phyloP scores from a whole-genome alignment of 495 filamentous ascomycete species.

The Lepidopterella palustris region DNA sequence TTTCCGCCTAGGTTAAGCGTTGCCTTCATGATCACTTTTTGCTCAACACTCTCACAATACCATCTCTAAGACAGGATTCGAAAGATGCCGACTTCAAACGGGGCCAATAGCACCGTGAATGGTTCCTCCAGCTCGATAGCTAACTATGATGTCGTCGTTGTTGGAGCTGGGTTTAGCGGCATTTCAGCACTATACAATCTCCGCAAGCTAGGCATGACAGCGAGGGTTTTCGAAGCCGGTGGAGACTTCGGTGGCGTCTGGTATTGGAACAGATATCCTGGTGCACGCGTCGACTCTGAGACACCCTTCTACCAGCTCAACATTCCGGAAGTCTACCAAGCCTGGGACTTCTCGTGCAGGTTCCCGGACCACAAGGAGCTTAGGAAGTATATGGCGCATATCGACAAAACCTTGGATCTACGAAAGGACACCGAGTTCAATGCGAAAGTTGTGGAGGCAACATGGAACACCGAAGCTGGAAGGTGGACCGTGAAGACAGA shows the following conservation, averaged over 20 bases:
- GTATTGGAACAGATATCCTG: slow-evolving; percentile 52
- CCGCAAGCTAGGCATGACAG: slow-evolving; percentile 37
- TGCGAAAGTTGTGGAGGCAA: slow-evolving; percentile 22
- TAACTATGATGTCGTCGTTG: slow-evolving; percentile 28
- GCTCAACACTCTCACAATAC: neutral
- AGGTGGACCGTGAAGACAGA: slow-evolving; percentile 27
- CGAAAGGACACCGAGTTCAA: slow-evolving; percentile 27
- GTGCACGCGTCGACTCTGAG: slow-evolving; percentile 34
- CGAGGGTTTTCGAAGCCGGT: slow-evolving; percentile 47
- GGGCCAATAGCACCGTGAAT: neutral
- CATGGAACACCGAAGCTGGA: slow-evolving; percentile 20
- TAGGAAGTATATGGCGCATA: slow-evolving; percentile 31
- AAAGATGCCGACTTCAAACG: neutral
- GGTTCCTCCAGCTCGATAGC: neutral
- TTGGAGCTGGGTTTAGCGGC: slow-evolving; percentile 43
- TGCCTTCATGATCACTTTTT: no score
- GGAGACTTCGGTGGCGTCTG: slow-evolving; percentile 48
- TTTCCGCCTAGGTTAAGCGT: no score
- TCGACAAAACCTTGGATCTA: slow-evolving; percentile 27
- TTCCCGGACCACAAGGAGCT: slow-evolving; percentile 29
- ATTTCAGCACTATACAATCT: slow-evolving; percentile 41
- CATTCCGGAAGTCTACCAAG: slow-evolving; percentile 25
- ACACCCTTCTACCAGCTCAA: slow-evolving; percentile 27
- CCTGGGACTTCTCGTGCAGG: slow-evolving; percentile 24
- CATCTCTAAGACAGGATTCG: neutral